Evolutionary conservation across 805 yeast genomes (phyloP).

Genomic region (Candida ulmi): DNA sequence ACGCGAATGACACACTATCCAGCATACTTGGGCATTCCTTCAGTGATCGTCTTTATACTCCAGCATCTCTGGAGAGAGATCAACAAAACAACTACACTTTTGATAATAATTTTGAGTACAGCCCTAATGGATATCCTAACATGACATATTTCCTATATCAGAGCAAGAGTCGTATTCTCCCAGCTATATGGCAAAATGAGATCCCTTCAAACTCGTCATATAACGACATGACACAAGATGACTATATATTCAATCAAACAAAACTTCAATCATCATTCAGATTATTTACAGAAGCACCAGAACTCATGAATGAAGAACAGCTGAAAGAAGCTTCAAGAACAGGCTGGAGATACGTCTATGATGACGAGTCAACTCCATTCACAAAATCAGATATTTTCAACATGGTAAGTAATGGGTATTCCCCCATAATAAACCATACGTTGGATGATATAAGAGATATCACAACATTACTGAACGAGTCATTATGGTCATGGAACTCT

Average conservation of each 20-base stretch:
- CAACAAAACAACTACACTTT: constrained; percentile 14
- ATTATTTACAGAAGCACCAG: not conserved
- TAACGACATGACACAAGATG: constrained; percentile 16
- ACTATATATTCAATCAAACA: constrained; percentile 18
- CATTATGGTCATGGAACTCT: constrained; percentile 74
- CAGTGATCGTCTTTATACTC: constrained; percentile 23
- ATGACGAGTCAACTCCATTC: constrained; percentile 38
- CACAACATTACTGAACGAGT: constrained; percentile 26
- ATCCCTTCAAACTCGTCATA: constrained; percentile 27
- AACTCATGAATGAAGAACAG: constrained; percentile 2
- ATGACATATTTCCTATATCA: constrained; percentile 29
- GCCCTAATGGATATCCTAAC: constrained; percentile 29
- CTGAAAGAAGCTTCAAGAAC: constrained; percentile 9
- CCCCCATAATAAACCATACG: constrained; percentile 54
- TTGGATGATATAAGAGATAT: constrained; percentile 22
- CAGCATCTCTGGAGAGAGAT: constrained; percentile 20
- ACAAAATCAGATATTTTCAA: constrained; percentile 30
- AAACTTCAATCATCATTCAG: constrained; percentile 16
- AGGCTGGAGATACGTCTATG: constrained; percentile 37
- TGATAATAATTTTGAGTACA: constrained; percentile 7
- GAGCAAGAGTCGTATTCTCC: constrained; percentile 29
- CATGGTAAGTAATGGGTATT: constrained; percentile 51
- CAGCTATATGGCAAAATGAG: constrained; percentile 27
- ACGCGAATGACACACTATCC: constrained; percentile 20
- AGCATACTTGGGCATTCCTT: constrained; percentile 15